These are phyloP conservation scores for Scheffersomyces ergatensis DNA, from an alignment of 805 yeast species.

Conservation along the genomic window DNA sequence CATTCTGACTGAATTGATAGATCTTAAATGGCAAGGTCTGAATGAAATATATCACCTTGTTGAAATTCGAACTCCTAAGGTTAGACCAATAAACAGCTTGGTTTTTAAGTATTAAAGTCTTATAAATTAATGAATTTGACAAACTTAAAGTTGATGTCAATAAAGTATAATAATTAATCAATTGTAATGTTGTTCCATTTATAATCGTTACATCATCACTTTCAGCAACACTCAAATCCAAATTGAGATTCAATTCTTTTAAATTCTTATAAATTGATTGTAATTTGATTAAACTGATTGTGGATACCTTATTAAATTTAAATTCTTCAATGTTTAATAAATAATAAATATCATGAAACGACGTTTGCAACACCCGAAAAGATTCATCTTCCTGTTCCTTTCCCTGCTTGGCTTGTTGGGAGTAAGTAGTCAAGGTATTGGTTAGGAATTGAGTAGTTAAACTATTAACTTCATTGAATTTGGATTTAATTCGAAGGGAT, in stretches of 20 bases:
- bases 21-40: slow-evolving; percentile 32
- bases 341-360: slow-evolving; percentile 22
- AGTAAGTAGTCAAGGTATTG: slow-evolving; percentile 10
- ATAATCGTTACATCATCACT: slow-evolving; percentile 1
- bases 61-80: slow-evolving; percentile 19
- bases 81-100: slow-evolving; percentile 36
- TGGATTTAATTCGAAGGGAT: slow-evolving; percentile 19
- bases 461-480: slow-evolving; percentile 19
- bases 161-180: slow-evolving; percentile 22
- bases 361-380: slow-evolving; percentile 12
- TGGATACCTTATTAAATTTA: slow-evolving; percentile 10
- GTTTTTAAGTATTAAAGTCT: slow-evolving; percentile 29
- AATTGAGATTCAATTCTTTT: background rate
- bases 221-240: slow-evolving; percentile 1
- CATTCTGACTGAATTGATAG: slow-evolving; percentile 11
- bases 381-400: slow-evolving; percentile 1
- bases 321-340: slow-evolving; percentile 18
- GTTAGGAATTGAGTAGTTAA: slow-evolving; percentile 21
- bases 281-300: slow-evolving; percentile 8
- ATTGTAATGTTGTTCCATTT: slow-evolving; percentile 5
- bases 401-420: background rate
- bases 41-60: slow-evolving; percentile 28
- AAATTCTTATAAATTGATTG: slow-evolving; percentile 8
- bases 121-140: slow-evolving; percentile 31
- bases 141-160: slow-evolving; percentile 22